Evolutionary conservation across 306 rosid species (phyloP).

Genomic region (Prinsepia uniflora): DNA sequence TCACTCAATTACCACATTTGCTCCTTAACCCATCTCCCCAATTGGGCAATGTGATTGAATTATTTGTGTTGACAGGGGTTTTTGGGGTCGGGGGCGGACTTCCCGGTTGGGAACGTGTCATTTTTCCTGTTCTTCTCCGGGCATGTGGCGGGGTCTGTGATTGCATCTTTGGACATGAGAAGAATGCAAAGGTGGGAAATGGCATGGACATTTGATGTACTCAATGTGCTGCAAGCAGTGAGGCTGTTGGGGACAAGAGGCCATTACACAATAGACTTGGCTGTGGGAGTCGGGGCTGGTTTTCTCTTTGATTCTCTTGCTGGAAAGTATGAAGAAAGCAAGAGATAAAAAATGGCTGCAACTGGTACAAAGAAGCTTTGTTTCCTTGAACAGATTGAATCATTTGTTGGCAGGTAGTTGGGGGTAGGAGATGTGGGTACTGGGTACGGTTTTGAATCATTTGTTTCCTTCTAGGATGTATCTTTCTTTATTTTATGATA

Average conservation of each 20-base stretch:
- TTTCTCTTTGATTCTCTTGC: constrained; percentile 75
- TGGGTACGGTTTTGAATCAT: background rate
- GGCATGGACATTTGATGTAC: constrained; percentile 62
- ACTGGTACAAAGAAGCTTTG: constrained; percentile 9
- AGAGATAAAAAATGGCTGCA: constrained; percentile 19
- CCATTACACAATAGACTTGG: constrained; percentile 84
- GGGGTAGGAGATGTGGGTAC: constrained; percentile 1
- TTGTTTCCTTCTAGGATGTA: background rate
- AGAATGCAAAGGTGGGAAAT: constrained; percentile 66
- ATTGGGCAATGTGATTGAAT: background rate
- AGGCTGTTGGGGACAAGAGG: constrained; percentile 85
- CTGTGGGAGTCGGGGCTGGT: constrained; percentile 90
- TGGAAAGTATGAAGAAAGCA: constrained; percentile 64
- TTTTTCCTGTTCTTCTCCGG: constrained; percentile 85
- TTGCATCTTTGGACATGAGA: constrained; percentile 89
- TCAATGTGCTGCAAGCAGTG: constrained; percentile 62
- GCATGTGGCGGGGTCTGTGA: constrained; percentile 88
- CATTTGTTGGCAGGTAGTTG: background rate
- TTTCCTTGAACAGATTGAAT: constrained; percentile 1
- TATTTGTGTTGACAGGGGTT: constrained; percentile 50
- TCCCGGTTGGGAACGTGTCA: constrained; percentile 90
- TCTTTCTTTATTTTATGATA: background rate
- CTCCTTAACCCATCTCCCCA: background rate
- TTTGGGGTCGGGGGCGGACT: constrained; percentile 83
- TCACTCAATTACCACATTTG: background rate